Base-by-base conservation (phyloP, 495 filamentous ascomycete species). In the Ascodesmis nigricans region DNA sequence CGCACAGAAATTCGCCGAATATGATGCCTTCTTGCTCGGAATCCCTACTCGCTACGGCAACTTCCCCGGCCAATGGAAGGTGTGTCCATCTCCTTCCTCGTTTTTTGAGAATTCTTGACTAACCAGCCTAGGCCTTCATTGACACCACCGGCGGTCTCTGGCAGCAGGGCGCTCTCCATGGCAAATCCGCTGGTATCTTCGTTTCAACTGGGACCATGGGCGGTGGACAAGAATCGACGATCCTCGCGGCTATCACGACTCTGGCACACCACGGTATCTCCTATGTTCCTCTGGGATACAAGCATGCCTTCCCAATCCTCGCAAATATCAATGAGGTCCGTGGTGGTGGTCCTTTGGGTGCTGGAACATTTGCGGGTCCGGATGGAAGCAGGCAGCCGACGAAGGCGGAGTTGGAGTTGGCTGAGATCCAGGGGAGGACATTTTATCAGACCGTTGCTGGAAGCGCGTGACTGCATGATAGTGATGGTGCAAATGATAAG, bases 31-130 rank as follows among this genome's bases (percentile, higher is more conserved):
- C 58, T 73, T 99, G 23, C 67, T 99, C 42, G 90, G 90, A 46
- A 82, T 99, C 57, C 87, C 87, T 20, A 99, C 87, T n/a, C 74
- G 87, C 37, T 99, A 78, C 61, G 87, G 87, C 55, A 99, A 91
- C 70, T 91, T 92, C 66, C 83, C 87, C 25, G 82, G 75, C 18
- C 87, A 97, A 60, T 95, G 76, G 76, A 93, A 83, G 66, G 54
- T 44, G 29, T 16, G 40, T 47, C 2, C 49, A 47, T 26, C 33
- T 8, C 29, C 9, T 31, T 31, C 13, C 6, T 11, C 70, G 27
- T 90, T 82, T 67, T 82, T 73, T 74, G 78, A 90, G 14, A 18
- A 22, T 4, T 7, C n/a, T 19, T 20, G 19, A 20, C 10, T 10
- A 23, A 1, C 19, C 7, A 10, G 2, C 19, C 10, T 17, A 36